Percentiles rank a stretch among this genome's conserved stretches.
Evolutionary conservation across 345 rosid species (phyloP).

Genomic region (Eucalyptus pumila): DNA sequence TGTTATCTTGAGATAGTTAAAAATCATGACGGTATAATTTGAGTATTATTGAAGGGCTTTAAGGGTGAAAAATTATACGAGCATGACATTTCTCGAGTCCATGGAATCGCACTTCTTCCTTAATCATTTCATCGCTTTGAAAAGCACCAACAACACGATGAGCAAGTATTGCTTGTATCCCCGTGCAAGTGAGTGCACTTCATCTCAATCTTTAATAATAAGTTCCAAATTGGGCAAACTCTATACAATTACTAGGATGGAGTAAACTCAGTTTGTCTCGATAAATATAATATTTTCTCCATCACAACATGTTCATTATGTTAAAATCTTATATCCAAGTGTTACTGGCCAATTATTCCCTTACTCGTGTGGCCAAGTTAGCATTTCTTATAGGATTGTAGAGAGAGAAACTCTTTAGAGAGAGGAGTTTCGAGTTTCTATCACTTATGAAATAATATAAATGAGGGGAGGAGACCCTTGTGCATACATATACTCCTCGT

Average conservation of each 20-base stretch:
- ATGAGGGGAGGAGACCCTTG: background rate
- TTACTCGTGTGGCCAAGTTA: too few species aligned
- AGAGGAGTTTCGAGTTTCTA: too few species aligned
- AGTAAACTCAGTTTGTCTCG: background rate
- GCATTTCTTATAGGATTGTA: too few species aligned
- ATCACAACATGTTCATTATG: background rate
- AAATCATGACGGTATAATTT: background rate
- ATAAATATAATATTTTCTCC: background rate
- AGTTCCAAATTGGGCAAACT: too few species aligned
- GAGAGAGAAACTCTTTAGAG: background rate
- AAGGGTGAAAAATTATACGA: background rate
- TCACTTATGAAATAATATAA: background rate
- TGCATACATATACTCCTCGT: background rate
- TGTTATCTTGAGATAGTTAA: background rate
- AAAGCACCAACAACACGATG: background rate
- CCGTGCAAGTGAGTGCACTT: background rate
- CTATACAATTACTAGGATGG: background rate
- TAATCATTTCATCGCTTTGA: background rate
- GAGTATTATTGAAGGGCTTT: background rate
- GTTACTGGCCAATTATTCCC: background rate
- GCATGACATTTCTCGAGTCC: background rate
- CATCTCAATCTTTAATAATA: background rate
- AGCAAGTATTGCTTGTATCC: background rate
- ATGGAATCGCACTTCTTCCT: background rate
- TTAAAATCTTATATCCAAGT: background rate